These are phyloP conservation scores for Alternaria sp. DNA, from an alignment of 2,329 filamentous ascomycete genomes.

Conservation along the genomic window DNA sequence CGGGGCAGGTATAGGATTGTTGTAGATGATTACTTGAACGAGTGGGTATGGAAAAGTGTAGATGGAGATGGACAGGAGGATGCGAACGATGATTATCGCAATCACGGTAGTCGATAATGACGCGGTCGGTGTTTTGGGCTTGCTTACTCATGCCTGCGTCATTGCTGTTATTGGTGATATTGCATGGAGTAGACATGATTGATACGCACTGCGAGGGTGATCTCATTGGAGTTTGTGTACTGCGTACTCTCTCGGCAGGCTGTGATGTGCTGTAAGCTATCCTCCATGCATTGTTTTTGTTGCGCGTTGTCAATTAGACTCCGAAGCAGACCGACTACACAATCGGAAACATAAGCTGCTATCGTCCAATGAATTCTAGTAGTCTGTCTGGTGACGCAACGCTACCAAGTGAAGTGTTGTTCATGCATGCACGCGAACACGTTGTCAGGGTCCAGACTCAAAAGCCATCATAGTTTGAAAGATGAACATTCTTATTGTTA, in stretches of 20 bases:
- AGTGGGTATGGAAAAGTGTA: not conserved
- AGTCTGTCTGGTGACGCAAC: not conserved
- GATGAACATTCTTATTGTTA: slow-evolving; percentile 1
- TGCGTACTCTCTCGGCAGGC: not conserved
- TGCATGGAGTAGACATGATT: not conserved
- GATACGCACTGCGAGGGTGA: not conserved
- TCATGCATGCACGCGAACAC: not conserved
- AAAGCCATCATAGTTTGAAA: not conserved
- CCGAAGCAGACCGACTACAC: not conserved
- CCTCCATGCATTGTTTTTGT: not conserved
- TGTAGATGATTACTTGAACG: not conserved
- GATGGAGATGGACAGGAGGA: not conserved
- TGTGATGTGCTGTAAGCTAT: not conserved
- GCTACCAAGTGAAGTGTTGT: not conserved
- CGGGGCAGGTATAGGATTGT: not conserved
- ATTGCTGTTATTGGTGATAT: not conserved
- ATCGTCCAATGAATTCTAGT: not conserved
- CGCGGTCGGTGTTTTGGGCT: not conserved
- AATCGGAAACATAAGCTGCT: not conserved
- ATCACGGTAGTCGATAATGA: not conserved
- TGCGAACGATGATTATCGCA: not conserved
- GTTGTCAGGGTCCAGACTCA: not conserved
- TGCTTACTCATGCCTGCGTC: not conserved
- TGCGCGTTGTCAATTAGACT: not conserved
- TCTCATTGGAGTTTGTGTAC: not conserved